Conservation (phyloP, 129 eudicot genomes). For the Heracleum sosnowskyi region DNA sequence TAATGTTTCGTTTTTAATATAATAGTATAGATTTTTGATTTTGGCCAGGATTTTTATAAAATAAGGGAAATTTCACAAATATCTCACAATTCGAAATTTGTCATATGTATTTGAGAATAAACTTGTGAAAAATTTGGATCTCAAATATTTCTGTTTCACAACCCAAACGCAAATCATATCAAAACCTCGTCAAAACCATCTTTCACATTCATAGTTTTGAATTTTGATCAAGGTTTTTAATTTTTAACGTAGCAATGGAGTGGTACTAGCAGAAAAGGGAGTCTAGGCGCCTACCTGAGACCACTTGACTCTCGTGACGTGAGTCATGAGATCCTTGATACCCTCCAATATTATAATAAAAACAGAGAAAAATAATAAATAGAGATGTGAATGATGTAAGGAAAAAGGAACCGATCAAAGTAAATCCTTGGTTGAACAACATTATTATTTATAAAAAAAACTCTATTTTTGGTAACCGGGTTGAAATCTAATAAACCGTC, state of each 20-base stretch:
- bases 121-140: no score
- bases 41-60: no score
- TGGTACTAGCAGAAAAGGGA: neutral
- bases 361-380: neutral
- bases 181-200: neutral
- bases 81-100: no score
- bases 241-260: neutral
- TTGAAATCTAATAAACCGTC: neutral
- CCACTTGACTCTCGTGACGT: slow-evolving; percentile 1
- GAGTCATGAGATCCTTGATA: neutral
- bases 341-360: no score
- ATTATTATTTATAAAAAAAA: no score
- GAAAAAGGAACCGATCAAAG: neutral
- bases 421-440: neutral
- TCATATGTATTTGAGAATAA: no score
- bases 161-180: no score
- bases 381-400: no score
- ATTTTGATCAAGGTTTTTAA: neutral
- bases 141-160: no score
- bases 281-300: neutral
- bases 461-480: neutral
- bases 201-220: neutral
- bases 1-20: no score
- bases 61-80: no score
- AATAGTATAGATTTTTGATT: no score